These are phyloP conservation scores for Chytriomyces sp. DNA, from an alignment of 192 early-diverging fungal genomes.

Conservation along the genomic window DNA sequence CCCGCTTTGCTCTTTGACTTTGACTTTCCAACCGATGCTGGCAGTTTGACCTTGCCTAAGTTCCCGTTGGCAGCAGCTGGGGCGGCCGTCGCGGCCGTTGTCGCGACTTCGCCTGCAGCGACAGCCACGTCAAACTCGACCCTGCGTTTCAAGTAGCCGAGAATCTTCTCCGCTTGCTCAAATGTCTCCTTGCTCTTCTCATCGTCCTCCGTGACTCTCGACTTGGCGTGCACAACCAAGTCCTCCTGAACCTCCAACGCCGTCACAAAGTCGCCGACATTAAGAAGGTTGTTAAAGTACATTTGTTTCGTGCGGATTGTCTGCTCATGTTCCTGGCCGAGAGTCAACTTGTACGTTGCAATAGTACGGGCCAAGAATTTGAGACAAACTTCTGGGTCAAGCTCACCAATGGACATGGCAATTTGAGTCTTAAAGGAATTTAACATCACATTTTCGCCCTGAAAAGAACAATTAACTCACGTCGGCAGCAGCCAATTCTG, in stretches of 20 bases:
- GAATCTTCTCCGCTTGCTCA: slow-evolving; percentile 38
- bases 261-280: slow-evolving; percentile 71
- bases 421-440: slow-evolving; percentile 76
- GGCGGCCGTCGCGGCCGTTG: no score
- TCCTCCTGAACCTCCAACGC: slow-evolving; percentile 71
- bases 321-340: slow-evolving; percentile 70
- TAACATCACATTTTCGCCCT: not conserved
- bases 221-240: slow-evolving; percentile 65
- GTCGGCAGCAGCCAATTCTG: slow-evolving; percentile 84
- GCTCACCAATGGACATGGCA: slow-evolving; percentile 72
- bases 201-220: slow-evolving; percentile 69
- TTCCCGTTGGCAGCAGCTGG: not conserved
- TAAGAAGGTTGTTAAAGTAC: slow-evolving; percentile 72
- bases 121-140: slow-evolving; percentile 27
- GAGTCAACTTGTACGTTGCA: slow-evolving; percentile 64
- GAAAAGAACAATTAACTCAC: slow-evolving; percentile 44
- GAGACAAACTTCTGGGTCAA: slow-evolving; percentile 56
- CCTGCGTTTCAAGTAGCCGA: slow-evolving; percentile 11
- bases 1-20: not conserved
- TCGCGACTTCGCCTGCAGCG: no score
- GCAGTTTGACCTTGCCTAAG: not conserved
- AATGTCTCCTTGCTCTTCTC: slow-evolving; percentile 49
- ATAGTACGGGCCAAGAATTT: slow-evolving; percentile 74
- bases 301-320: slow-evolving; percentile 72
- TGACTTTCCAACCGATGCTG: not conserved